Evolutionary conservation across 768 basidiomycete species (phyloP), one percentile per base, ranked within the genome.

Genomic region (Asterophora lycoperdoides): DNA sequence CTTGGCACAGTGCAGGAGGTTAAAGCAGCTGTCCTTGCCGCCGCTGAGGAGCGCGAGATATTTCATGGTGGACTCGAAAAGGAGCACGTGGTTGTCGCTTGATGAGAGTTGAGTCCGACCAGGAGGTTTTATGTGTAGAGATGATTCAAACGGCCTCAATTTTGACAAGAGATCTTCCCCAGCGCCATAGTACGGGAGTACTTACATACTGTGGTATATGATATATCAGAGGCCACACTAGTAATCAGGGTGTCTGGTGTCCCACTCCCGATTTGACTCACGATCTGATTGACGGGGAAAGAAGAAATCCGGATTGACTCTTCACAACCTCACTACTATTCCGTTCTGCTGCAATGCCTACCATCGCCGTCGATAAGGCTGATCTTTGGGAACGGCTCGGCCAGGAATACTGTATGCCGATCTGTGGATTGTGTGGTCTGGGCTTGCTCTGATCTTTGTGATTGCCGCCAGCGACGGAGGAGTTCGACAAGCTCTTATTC

Each of bases 11-110:
- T 98, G 94, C 9, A 92, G 67, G 36, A 98, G 80, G 61, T 95
- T 97, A 77, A 84, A 98, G 74, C 92, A 93, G 65, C 89, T 92
- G 69, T 99, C 96, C 68, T 99, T 99, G 26, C 96, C 96, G 33
- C 96, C 96, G 50, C 94, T 97, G 54, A 99, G 83, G 49, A 99
- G 72, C 1, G 86, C 95, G 62, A 98, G 81, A 65, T 92, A 91
- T 71, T 93, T 92, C 92, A 95, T 94, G 41, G 49, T 55, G 11
- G 34, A 40, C n/a, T n/a, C n/a, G n/a, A n/a, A n/a, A n/a, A n/a
- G n/a, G n/a, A n/a, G n/a, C n/a, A n/a, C n/a, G n/a, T n/a, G n/a
- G n/a, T n/a, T n/a, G n/a, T n/a, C n/a, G n/a, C n/a, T n/a, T n/a
- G n/a, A n/a, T n/a, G n/a, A n/a, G n/a, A n/a, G n/a, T n/a, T n/a